These are phyloP conservation scores for Fraxinus cuspidata DNA, from an alignment of 257 asterid genomes.

Conservation along the genomic window DNA sequence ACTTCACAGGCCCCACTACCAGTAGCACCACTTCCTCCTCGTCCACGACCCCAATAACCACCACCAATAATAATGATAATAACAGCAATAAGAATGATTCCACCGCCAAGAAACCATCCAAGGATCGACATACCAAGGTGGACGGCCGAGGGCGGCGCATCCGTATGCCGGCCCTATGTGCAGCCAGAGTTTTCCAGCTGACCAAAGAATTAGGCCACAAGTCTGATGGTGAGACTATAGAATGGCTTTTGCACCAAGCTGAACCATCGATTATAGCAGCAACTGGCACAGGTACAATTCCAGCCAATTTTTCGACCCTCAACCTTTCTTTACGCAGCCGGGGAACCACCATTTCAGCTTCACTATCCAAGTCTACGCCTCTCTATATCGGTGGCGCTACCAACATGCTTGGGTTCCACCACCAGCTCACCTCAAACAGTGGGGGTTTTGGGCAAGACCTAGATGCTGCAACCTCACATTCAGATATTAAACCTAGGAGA, in stretches of 20 bases:
- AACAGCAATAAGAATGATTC: not conserved
- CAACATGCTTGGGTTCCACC: constrained; percentile 66
- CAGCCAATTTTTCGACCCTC: constrained; percentile 72
- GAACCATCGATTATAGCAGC: constrained; percentile 57
- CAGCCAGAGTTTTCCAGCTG: constrained; percentile 59
- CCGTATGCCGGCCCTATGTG: constrained; percentile 64
- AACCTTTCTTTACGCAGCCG: constrained; percentile 62
- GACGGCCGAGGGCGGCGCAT: constrained; percentile 65
- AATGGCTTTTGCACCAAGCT: constrained; percentile 59
- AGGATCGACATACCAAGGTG: constrained; percentile 61
- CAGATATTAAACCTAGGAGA: constrained; percentile 36
- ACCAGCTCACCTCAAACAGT: constrained; percentile 42
- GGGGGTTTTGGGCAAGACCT: constrained; percentile 44
- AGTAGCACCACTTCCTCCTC: not conserved
- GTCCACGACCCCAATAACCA: not conserved
- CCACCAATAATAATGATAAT: not conserved
- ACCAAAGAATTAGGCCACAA: constrained; percentile 56
- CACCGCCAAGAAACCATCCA: constrained; percentile 40
- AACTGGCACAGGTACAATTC: constrained; percentile 65
- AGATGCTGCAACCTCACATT: constrained; percentile 44
- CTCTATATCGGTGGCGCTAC: constrained; percentile 56
- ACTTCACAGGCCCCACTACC: not conserved
- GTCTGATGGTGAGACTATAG: constrained; percentile 60
- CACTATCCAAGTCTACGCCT: constrained; percentile 60
- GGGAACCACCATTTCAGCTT: constrained; percentile 66